phyloP scores from a whole-genome alignment of 768 basidiomycete genomes.

The Calocybe cyanea region DNA sequence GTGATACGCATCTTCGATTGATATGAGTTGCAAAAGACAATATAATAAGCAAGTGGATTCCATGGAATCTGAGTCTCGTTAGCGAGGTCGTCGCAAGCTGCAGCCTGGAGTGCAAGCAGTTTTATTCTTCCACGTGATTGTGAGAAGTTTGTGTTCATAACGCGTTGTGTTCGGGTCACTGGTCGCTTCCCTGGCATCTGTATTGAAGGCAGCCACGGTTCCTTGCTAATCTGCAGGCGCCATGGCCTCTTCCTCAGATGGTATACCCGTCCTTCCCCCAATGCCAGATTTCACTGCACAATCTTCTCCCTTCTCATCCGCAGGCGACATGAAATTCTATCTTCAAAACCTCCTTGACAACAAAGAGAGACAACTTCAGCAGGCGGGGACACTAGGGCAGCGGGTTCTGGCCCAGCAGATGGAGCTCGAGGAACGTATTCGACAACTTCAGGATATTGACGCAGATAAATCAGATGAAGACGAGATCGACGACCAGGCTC shows the following conservation, averaged over 20 bases:
- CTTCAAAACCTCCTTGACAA: slow-evolving; percentile 73
- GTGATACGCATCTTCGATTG: no score
- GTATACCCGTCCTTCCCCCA: slow-evolving; percentile 24
- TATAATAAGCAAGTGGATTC: no score
- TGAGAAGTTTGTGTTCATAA: slow-evolving; percentile 19
- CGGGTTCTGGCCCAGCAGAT: slow-evolving; percentile 91
- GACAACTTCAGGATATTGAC: slow-evolving; percentile 72
- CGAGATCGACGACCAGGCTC: slow-evolving; percentile 62
- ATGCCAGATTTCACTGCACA: slow-evolving; percentile 40
- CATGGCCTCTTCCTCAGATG: slow-evolving; percentile 41
- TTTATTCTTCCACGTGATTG: slow-evolving; percentile 22
- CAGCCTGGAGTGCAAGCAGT: neutral
- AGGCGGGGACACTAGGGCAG: slow-evolving; percentile 90
- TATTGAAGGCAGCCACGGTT: slow-evolving; percentile 12
- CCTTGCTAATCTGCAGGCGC: slow-evolving; percentile 17
- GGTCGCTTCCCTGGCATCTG: slow-evolving; percentile 5
- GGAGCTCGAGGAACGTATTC: slow-evolving; percentile 86
- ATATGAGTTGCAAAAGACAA: no score
- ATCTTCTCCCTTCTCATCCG: slow-evolving; percentile 39
- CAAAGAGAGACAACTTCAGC: slow-evolving; percentile 90
- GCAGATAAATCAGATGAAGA: slow-evolving; percentile 61
- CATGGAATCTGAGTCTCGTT: no score
- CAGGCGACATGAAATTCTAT: slow-evolving; percentile 59
- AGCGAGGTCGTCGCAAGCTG: no score
- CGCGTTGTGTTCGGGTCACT: slow-evolving; percentile 20